Evolutionary conservation across 768 basidiomycete species (phyloP), one percentile per base, ranked within the genome.

Genomic region (Inosperma sp.): DNA sequence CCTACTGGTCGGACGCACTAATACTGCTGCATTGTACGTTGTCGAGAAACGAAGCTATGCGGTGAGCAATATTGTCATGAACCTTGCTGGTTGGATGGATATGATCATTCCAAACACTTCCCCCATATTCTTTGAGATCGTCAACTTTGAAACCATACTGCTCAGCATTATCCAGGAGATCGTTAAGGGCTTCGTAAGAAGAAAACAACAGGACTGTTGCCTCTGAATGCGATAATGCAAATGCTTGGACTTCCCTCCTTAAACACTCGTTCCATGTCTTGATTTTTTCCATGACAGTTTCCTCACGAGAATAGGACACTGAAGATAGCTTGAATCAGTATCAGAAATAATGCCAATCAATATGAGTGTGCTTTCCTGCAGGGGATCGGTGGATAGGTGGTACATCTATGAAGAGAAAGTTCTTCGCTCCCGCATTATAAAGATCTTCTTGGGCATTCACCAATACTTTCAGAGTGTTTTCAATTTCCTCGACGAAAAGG

Each of bases 351-450:
- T 8, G 13, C 9, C 8, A 7, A 45, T 35, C 34, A 25, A 6
- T 10, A 16, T 31, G 13, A 35, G 41, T 33, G 56, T 55, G 29
- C 66, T 39, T 53, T 69, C 75, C 67, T 49, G 71, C 74, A 1
- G 82, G 82, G n/a, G 70, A 66, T 23, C 73, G 65, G 23, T 76
- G 57, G 13, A 83, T 73, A 0, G 83, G 77, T 3, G 83, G 82
- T 2, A 83, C 70, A 54, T 83, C 79, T 22, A 84, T 68, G 59
- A 84, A 78, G 6, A 83, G 56, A 61, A 84, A 84, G 56, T 81
- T 72, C 4, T 74, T 64, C 4, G 76, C 76, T 5, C 79, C 82
- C 0, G 68, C 63, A 0, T 65, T 62, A 56, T 81, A 82, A 1
- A 84, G 58, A 35, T 65, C 55, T 40, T 80, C 70, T 62, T 82